A percentile compares a stretch with the other conserved stretches of the same genome.
phyloP scores from a whole-genome alignment of 1,139 yeast species.

The Sugiyamaella paludigena region DNA sequence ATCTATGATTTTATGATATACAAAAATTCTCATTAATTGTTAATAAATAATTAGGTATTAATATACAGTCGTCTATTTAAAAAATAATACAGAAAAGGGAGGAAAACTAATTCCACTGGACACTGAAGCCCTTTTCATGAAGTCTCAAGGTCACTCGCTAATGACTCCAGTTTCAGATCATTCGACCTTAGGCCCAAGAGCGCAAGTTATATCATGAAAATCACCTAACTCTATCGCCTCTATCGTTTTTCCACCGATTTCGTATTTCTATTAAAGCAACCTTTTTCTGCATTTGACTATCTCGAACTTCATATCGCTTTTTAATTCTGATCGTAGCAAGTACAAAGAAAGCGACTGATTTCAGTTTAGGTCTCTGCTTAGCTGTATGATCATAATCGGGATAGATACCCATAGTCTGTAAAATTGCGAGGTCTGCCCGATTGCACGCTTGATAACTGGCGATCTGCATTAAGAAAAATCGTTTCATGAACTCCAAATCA shows the following conservation, averaged over 20 bases:
- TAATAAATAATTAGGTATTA: no score
- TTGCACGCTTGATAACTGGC: constrained; percentile 45
- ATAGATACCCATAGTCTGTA: constrained; percentile 50
- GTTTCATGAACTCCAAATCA: constrained; percentile 54
- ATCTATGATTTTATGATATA: neutral
- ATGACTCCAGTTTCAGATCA: no score
- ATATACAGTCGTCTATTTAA: neutral
- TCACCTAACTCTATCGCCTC: neutral
- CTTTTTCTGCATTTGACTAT: constrained; percentile 4
- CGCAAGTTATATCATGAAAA: no score
- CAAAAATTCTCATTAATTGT: constrained; percentile 4
- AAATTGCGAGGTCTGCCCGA: constrained; percentile 44
- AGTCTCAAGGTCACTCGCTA: no score
- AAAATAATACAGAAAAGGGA: neutral
- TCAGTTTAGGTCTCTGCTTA: constrained; percentile 23
- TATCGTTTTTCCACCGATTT: constrained; percentile 4
- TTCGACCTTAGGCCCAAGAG: no score
- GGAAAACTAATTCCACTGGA: no score
- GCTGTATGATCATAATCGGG: constrained; percentile 43
- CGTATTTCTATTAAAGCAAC: constrained; percentile 4
- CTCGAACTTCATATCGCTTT: constrained; percentile 25
- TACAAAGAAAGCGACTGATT: constrained; percentile 50
- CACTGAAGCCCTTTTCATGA: no score
- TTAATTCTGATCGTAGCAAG: constrained; percentile 55
- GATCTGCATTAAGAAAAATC: constrained; percentile 48